These are phyloP conservation scores for Epichloe sibirici DNA, from an alignment of 2,329 filamentous ascomycete genomes.

Conservation along the genomic window DNA sequence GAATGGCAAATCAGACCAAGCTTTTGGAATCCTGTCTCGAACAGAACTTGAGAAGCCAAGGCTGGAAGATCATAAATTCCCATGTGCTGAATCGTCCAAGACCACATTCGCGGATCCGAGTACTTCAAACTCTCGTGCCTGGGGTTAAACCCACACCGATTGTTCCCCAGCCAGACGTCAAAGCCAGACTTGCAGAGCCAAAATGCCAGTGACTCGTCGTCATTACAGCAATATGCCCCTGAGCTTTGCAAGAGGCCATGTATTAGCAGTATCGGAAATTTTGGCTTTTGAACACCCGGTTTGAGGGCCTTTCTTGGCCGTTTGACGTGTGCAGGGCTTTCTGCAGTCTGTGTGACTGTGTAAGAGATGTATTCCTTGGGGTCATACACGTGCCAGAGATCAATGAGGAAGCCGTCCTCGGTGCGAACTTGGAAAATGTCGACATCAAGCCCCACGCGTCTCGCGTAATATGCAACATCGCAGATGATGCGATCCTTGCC, in stretches of 20 bases:
- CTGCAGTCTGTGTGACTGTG: neutral
- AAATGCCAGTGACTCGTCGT: slow-evolving; percentile 82
- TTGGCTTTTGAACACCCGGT: slow-evolving; percentile 34
- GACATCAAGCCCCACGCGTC: slow-evolving; percentile 74
- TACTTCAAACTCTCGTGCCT: slow-evolving; percentile 60
- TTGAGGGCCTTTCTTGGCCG: slow-evolving; percentile 26
- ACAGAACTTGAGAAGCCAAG: slow-evolving; percentile 64
- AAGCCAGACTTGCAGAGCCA: slow-evolving; percentile 85
- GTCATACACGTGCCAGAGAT: slow-evolving; percentile 81
- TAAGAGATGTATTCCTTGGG: slow-evolving; percentile 53
- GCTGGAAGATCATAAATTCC: slow-evolving; percentile 80
- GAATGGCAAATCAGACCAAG: slow-evolving; percentile 77
- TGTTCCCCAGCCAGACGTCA: slow-evolving; percentile 93
- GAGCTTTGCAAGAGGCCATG: slow-evolving; percentile 81
- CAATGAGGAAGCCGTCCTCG: slow-evolving; percentile 85
- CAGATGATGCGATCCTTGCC: slow-evolving; percentile 67
- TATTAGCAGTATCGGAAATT: slow-evolving; percentile 76
- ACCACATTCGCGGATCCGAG: slow-evolving; percentile 84
- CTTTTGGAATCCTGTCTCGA: slow-evolving; percentile 72
- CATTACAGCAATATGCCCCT: slow-evolving; percentile 81
- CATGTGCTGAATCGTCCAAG: slow-evolving; percentile 93
- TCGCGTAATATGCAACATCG: slow-evolving; percentile 76
- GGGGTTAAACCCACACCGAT: slow-evolving; percentile 75
- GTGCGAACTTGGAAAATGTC: slow-evolving; percentile 79
- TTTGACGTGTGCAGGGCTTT: slow-evolving; percentile 8